Conservation (phyloP, 2,329 filamentous ascomycete species). For the Samsoniella hepiali region DNA sequence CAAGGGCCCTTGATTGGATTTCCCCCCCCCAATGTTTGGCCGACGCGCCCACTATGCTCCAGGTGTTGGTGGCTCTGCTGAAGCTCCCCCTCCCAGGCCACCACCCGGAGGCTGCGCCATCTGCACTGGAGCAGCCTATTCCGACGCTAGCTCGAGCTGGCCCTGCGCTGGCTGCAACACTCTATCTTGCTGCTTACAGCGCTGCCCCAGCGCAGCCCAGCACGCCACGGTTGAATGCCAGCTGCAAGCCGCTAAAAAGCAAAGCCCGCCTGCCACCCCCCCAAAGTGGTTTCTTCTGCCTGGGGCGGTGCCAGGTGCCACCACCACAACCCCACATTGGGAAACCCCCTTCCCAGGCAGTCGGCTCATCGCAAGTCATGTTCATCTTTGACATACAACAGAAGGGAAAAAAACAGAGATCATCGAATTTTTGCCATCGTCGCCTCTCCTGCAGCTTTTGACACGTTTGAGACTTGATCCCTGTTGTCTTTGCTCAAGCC, state of each 20-base stretch:
- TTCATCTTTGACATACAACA: neutral
- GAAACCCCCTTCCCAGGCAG: neutral
- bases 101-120: neutral
- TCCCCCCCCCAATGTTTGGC: no score
- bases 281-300: neutral
- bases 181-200: neutral
- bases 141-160: neutral
- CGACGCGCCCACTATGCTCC: no score
- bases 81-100: neutral
- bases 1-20: no score
- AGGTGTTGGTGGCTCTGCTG: neutral
- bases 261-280: no score
- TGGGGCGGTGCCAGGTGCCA: neutral
- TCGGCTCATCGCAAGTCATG: neutral
- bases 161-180: neutral
- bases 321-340: constrained; percentile 4
- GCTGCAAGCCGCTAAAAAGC: no score
- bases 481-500: neutral
- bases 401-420: neutral
- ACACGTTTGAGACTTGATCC: neutral
- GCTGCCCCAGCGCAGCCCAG: neutral
- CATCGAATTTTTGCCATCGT: neutral
- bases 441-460: neutral
- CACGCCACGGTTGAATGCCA: no score
- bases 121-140: neutral